Percentiles rank a stretch among this genome's conserved stretches.
phyloP scores from a whole-genome alignment of 2,329 filamentous ascomycete species.

The Hymenotorrendiella dingleyae region DNA sequence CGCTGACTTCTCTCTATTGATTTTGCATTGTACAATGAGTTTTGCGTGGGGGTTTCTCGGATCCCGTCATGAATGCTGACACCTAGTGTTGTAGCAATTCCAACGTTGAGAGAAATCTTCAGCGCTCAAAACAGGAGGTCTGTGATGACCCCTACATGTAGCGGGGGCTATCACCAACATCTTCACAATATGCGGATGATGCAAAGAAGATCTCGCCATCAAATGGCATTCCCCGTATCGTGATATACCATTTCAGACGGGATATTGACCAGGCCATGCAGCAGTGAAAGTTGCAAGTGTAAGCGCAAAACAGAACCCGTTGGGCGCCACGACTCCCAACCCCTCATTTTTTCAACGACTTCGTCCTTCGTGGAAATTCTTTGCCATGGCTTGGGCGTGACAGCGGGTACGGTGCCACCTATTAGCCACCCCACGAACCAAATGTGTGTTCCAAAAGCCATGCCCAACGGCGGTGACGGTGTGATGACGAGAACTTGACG shows the following conservation, averaged over 20 bases:
- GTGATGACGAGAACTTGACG: slow-evolving; percentile 1
- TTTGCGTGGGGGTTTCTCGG: no score
- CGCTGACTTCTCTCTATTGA: no score
- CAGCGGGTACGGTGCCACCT: slow-evolving; percentile 10
- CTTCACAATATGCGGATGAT: background rate
- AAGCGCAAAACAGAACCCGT: no score
- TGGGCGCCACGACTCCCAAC: slow-evolving; percentile 18
- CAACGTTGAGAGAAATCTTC: no score
- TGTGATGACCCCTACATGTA: slow-evolving; percentile 11
- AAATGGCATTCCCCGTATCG: background rate
- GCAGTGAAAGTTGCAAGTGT: background rate
- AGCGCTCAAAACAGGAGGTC: background rate
- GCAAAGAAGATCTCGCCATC: background rate
- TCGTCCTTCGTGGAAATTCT: slow-evolving; percentile 1
- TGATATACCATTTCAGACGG: slow-evolving; percentile 6
- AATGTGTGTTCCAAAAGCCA: background rate
- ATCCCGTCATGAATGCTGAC: no score
- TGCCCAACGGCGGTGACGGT: slow-evolving; percentile 7
- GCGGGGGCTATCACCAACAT: background rate
- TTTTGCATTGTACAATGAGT: no score
- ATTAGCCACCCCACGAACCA: background rate
- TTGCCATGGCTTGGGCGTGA: background rate
- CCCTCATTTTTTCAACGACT: slow-evolving; percentile 15
- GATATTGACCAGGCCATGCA: slow-evolving; percentile 14
- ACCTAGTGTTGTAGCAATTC: no score